Evolutionary conservation across 495 filamentous ascomycete genomes (phyloP).

Genomic region (Tuber borchii): DNA sequence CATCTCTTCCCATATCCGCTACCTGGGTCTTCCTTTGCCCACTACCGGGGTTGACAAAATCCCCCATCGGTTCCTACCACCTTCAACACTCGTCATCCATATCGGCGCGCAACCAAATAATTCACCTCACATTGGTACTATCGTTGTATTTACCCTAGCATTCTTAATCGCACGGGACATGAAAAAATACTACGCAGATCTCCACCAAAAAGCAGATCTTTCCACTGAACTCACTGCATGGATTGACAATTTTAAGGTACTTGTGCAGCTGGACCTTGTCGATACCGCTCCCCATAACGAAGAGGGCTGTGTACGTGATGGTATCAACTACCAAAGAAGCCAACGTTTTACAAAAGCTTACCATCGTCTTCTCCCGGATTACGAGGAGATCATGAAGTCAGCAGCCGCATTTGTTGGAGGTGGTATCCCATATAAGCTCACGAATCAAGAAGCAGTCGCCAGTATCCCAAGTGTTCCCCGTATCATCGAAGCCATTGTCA

Average conservation of each 20-base stretch:
- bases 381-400: conserved; percentile 23
- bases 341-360: conserved; percentile 20
- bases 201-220: neutral
- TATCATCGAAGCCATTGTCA: conserved; percentile 25
- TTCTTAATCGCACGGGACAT: conserved; percentile 36
- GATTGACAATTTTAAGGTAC: conserved; percentile 15
- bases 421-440: conserved; percentile 23
- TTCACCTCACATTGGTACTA: conserved; percentile 39
- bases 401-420: conserved; percentile 25
- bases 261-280: conserved; percentile 38
- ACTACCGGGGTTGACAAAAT: neutral
- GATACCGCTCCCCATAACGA: conserved; percentile 38
- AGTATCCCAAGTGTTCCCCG: conserved; percentile 22
- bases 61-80: conserved; percentile 16
- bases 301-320: conserved; percentile 17
- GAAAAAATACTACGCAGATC: conserved; percentile 10
- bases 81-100: conserved; percentile 36
- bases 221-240: conserved; percentile 1
- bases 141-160: conserved; percentile 38
- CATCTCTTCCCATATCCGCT: conserved; percentile 16
- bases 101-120: conserved; percentile 40
- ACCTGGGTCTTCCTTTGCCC: neutral
- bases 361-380: conserved; percentile 15
- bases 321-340: conserved; percentile 39
- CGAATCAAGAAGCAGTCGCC: conserved; percentile 27